A percentile compares a stretch with the other conserved stretches of the same genome.
Evolutionary conservation across 2,329 filamentous ascomycete genomes (phyloP).

Genomic region (Coniochaeta ligniaria): DNA sequence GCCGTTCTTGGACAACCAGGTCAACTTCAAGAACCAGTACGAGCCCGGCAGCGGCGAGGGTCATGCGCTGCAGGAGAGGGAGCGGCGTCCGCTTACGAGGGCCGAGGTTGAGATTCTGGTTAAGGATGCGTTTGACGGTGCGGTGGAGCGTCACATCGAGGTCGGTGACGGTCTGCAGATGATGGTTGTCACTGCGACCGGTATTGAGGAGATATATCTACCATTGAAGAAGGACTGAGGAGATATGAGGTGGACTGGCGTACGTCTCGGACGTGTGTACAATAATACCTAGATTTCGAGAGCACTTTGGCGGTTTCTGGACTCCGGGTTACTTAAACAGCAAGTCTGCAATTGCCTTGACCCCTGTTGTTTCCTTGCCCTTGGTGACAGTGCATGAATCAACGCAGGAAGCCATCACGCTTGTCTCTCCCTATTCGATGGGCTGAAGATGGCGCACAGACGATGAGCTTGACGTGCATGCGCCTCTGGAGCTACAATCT

Average conservation of each 20-base stretch:
- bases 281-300: neutral
- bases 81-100: slow-evolving; percentile 62
- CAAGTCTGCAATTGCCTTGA: neutral
- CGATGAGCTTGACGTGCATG: too few relatives aligned
- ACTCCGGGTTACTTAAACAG: neutral
- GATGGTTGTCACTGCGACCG: slow-evolving; percentile 81
- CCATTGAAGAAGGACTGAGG: slow-evolving; percentile 84
- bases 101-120: slow-evolving; percentile 78
- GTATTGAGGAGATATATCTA: slow-evolving; percentile 78
- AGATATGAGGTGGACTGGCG: neutral
- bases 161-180: slow-evolving; percentile 95
- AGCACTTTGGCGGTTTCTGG: neutral
- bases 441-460: too few relatives aligned
- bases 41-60: slow-evolving; percentile 78
- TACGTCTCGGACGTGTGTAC: neutral
- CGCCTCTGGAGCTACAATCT: too few relatives aligned
- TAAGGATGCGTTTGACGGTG: slow-evolving; percentile 95
- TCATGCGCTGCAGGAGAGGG: slow-evolving; percentile 68
- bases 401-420: too few relatives aligned
- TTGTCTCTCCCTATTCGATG: too few relatives aligned
- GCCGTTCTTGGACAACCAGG: slow-evolving; percentile 98
- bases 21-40: slow-evolving; percentile 99
- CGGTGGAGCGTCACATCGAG: slow-evolving; percentile 97
- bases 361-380: too few relatives aligned
- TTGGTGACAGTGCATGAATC: too few relatives aligned